Base-by-base conservation (phyloP, 164 flowering plant species). In the Aristolochia fimbriata region DNA sequence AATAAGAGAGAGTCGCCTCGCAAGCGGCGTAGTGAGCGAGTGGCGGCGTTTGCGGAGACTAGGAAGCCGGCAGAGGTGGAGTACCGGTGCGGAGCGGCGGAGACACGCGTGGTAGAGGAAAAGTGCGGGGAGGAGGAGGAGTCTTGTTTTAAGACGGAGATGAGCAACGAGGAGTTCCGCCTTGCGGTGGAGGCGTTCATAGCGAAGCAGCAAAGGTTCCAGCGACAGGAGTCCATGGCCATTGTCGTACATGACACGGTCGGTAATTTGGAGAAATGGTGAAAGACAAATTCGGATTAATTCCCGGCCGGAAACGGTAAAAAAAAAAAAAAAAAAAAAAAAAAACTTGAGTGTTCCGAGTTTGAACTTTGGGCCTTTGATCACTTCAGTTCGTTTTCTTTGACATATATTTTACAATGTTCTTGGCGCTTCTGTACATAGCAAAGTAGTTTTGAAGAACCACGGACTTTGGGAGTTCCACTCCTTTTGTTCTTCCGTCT, bases 21-120 rank as follows among this genome's bases (percentile, higher is more conserved):
- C 65, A 77, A 84, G 62, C 78, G 65, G 54, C 65, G 56, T 51
- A 82, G 88, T 71, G 87, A 75, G 78, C 23, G n/a, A 1, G 49
- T 25, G 22, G 60, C 9, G 22, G 60, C 9, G 27, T 12, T 15
- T 4, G 1, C 25, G 6, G 59, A 55, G 46, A 62, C 25, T 23
- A 47, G n/a, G n/a, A n/a, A 10, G 53, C 52, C 15, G 27, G 43
- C 30, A 25, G 73, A n/a, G n/a, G n/a, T 85, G 20, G 76, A 77
- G 63, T 72, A n/a, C n/a, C n/a, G 81, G 51, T 81, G 82, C 64
- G 87, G 78, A 70, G 80, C 85, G 15, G 80, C 85, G 12, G 84
- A 78, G 62, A 73, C 46, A 52, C 54, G 24, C 11, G 12, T 31
- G 52, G 27, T n/a, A 30, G 65, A 4, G 16, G 58, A 53, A 37